Base-by-base conservation (phyloP, 805 yeast species). In the Teunomyces kruisii region DNA sequence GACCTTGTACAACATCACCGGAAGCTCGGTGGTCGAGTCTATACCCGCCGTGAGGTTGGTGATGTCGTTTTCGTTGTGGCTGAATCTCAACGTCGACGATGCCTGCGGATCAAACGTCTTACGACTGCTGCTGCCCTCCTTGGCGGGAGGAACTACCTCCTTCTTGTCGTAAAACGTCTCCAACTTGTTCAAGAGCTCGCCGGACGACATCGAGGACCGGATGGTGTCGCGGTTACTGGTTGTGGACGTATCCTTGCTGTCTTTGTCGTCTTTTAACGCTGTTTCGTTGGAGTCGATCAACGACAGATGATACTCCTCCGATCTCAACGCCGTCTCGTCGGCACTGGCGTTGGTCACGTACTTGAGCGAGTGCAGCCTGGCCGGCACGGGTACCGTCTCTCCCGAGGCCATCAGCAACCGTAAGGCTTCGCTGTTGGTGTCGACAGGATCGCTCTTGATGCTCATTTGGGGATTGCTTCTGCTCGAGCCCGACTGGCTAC, bases 1-100 rank as follows among this genome's bases (percentile, higher is more conserved):
- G 22, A 64, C 68, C 27, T 61, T 58, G 46, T 62, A 64, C 28
- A 63, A 48, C 56, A 59, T 59, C 10, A 61, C 51, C 13, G 69
- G 69, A 32, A 64, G 51, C 30, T 61, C 62, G 8, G 57, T 50
- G 9, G 42, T 44, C 16, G 59, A 53, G 45, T 64, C 68, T 6
- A 62, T 29, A 1, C 65, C 68, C 2, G 70, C 68, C 4, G 59
- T 57, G 22, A 64, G 51, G 37, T 59, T 52, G 37, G 47, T 49
- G 12, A 19, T 19, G 22, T 30, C 22, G 4, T 43, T 45, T 14
- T 22, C 35, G 12, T 32, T 45, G 22, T 28, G 43, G 37, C 44
- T 45, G 27, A 29, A 40, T 26, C 48, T 30, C 15, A 44, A 40
- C 19, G 47, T 44, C 12, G 47, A 44, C 2, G 47, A 44, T 6